Percentiles rank a stretch among this genome's conserved stretches.
These are phyloP conservation scores for Oryza coarctata DNA, from an alignment of 176 grass and related monocot species.

Conservation along the genomic window DNA sequence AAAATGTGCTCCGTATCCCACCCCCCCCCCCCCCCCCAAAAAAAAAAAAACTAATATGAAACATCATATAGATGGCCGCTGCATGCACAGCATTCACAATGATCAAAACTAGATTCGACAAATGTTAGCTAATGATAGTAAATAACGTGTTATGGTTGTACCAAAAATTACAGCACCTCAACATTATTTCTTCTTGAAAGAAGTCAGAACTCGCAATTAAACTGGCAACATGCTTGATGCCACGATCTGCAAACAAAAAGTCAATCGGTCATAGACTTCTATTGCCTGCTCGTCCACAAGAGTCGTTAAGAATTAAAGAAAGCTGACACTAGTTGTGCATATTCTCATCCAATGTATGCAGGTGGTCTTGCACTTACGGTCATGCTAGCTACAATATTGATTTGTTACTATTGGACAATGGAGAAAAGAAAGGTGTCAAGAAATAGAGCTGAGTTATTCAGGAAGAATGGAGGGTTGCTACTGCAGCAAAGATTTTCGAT, in stretches of 20 bases:
- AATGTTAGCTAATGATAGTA: neutral
- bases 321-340: neutral
- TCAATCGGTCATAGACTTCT: neutral
- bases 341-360: constrained; percentile 3
- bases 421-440: constrained; percentile 25
- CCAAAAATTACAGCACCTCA: neutral
- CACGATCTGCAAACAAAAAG: neutral
- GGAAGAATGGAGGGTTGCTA: constrained; percentile 53
- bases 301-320: neutral
- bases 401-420: constrained; percentile 22
- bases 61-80: neutral
- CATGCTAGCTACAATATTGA: neutral
- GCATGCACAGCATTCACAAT: neutral
- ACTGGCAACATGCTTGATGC: neutral
- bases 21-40: too few relatives aligned
- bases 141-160: neutral
- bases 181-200: neutral
- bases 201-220: neutral
- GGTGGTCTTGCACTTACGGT: constrained; percentile 32
- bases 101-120: neutral
- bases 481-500: constrained; percentile 43
- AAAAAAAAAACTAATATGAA: too few relatives aligned
- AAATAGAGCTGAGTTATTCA: constrained; percentile 42
- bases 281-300: neutral
- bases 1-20: too few relatives aligned